Base-by-base conservation (phyloP, 192 early-diverging fungal species). In the Ramicandelaber brevisporus region DNA sequence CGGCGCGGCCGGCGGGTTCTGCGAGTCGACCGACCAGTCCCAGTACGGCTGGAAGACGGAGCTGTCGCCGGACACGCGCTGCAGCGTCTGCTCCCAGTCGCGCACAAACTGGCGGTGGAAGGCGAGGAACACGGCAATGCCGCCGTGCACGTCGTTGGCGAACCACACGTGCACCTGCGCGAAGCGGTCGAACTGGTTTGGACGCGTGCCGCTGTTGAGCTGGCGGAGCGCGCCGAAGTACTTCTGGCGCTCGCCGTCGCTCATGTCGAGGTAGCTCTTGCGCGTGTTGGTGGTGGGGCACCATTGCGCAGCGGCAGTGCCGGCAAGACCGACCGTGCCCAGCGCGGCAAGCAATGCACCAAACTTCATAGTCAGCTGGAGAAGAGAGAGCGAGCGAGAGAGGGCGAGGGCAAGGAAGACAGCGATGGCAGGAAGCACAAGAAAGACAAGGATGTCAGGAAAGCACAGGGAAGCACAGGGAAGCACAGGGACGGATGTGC, bases 61-160 rank as follows among this genome's bases (percentile, higher is more conserved):
- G 2, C 58, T 41, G 14, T 59, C 38, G 47, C 50, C 51, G 43
- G 46, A 60, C 33, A 60, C 47, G 8, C 27, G 19, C 19, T 40
- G 43, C n/a, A 70, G 52, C 2, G 51, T 46, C 13, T 40, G 37
- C 34, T 70, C 63, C 28, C 52, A 66, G 26, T 46, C 48, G 31
- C 30, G 30, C 8, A 59, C 44, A 26, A 62, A 53, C 19, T 28
- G 34, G 31, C 66, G 55, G 26, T 68, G 61, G 46, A 46, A 59
- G 4, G 49, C 29, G 7, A 64, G 37, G 38, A 64, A 64, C 14
- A 38, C 31, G 3, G 46, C 21, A 38, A 46, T n/a, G n/a, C n/a
- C 50, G 1, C 40, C 43, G 30, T 59, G 56, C 23, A 53, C 40
- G 0, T 14, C 14, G 1, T 17, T 9, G 0, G 52, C 44, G 10